Conservation (phyloP, 2,329 filamentous ascomycete species). For the Microdochium bolleyi region DNA sequence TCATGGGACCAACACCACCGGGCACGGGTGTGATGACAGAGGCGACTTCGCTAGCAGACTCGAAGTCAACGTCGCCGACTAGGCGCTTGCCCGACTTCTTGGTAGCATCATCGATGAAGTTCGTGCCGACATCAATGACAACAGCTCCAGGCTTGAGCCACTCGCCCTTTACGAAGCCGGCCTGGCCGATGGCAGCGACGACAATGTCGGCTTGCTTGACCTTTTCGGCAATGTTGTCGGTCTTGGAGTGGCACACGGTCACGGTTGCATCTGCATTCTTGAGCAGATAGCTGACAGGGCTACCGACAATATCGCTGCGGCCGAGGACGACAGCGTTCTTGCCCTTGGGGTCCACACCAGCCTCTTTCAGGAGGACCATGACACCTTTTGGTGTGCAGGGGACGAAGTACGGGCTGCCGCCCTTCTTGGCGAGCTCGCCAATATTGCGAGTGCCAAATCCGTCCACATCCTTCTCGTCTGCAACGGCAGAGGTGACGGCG, state of each 20-base stretch:
- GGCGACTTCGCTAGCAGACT: conserved; percentile 74
- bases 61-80: conserved; percentile 92
- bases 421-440: conserved; percentile 92
- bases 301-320: conserved; percentile 94
- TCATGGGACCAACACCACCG: conserved; percentile 97
- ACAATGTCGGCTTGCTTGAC: conserved; percentile 83
- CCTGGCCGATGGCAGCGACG: conserved; percentile 82
- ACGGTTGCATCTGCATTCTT: conserved; percentile 96
- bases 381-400: conserved; percentile 97
- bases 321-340: conserved; percentile 94
- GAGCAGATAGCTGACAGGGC: conserved; percentile 89
- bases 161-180: conserved; percentile 84
- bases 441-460: conserved; percentile 93
- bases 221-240: conserved; percentile 61
- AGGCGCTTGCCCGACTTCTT: conserved; percentile 90
- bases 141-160: conserved; percentile 94
- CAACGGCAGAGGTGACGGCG: conserved; percentile 78
- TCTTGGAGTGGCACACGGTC: conserved; percentile 91
- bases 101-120: conserved; percentile 81
- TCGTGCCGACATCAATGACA: conserved; percentile 95
- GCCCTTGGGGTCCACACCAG: conserved; percentile 73
- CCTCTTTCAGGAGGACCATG: conserved; percentile 83
- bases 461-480: conserved; percentile 94
- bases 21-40: conserved; percentile 94
- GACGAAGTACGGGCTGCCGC: conserved; percentile 79